Conservation (phyloP, 768 basidiomycete species). For the Phlegmacium glaucopus region DNA sequence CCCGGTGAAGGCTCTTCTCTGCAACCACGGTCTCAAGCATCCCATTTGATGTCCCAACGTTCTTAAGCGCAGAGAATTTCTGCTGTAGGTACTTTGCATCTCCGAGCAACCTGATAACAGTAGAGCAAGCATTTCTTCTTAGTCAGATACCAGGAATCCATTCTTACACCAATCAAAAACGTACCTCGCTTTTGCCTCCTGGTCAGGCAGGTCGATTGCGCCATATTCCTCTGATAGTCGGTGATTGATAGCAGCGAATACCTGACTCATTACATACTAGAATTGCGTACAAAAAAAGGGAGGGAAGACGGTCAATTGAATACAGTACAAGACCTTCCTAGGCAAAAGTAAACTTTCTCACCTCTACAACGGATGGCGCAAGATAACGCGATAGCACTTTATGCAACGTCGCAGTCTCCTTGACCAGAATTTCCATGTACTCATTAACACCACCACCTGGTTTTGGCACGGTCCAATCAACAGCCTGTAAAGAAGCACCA, state of each 20-base stretch:
- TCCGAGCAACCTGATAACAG: constrained; percentile 58
- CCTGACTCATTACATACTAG: constrained; percentile 92
- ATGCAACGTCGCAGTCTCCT: constrained; percentile 93
- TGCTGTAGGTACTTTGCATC: constrained; percentile 78
- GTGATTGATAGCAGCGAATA: constrained; percentile 90
- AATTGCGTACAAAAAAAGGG: constrained; percentile 5
- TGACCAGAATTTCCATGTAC: constrained; percentile 93
- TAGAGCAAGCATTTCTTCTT: not conserved
- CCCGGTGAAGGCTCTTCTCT: constrained; percentile 64
- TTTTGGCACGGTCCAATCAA: constrained; percentile 74
- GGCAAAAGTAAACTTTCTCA: constrained; percentile 33
- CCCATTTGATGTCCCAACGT: constrained; percentile 63
- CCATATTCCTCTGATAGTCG: constrained; percentile 84
- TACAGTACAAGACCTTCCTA: not conserved
- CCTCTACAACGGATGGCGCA: constrained; percentile 76
- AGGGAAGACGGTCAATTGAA: constrained; percentile 12
- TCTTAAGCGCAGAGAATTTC: constrained; percentile 72
- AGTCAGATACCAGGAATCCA: too few relatives aligned
- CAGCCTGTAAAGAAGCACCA: constrained; percentile 39
- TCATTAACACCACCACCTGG: constrained; percentile 65
- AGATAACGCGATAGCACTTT: constrained; percentile 94
- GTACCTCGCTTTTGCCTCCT: constrained; percentile 84
- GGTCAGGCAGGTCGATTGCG: constrained; percentile 76
- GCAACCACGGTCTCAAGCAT: constrained; percentile 85
- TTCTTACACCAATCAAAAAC: constrained; percentile 15